Conservation (phyloP, 192 early-diverging fungal genomes). For the Backusella tarrabulga region DNA sequence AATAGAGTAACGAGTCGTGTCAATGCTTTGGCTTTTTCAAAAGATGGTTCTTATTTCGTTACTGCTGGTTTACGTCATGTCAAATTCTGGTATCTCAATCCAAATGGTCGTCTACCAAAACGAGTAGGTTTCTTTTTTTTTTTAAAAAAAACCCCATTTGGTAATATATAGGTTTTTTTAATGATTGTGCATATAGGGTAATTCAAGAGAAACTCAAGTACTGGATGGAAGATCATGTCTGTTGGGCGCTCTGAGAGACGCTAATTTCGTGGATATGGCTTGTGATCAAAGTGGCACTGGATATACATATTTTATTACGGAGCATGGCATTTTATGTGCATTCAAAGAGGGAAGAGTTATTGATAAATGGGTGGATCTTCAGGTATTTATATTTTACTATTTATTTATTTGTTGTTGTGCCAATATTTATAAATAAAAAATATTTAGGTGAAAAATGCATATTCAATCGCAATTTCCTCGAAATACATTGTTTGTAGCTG, state of each 20-base stretch:
- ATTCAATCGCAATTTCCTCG: constrained; percentile 57
- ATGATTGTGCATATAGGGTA: neutral
- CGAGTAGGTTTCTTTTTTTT: constrained; percentile 7
- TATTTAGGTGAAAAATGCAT: constrained; percentile 55
- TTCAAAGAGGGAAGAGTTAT: constrained; percentile 62
- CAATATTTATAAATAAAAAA: neutral
- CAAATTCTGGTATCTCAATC: constrained; percentile 78
- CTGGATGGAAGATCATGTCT: constrained; percentile 69
- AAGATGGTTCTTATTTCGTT: constrained; percentile 66
- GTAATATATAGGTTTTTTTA: no score
- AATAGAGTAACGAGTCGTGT: constrained; percentile 65
- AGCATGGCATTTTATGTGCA: constrained; percentile 62
- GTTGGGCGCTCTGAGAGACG: constrained; percentile 64
- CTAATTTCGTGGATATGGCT: constrained; percentile 69
- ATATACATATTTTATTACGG: constrained; percentile 64
- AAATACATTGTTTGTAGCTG: constrained; percentile 69
- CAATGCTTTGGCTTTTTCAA: constrained; percentile 61
- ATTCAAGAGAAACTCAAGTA: constrained; percentile 42
- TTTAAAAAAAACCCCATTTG: no score
- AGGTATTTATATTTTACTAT: constrained; percentile 39
- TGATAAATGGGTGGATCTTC: constrained; percentile 82
- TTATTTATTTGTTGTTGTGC: neutral
- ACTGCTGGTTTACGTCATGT: constrained; percentile 77
- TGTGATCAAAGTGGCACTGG: constrained; percentile 41
- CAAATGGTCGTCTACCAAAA: constrained; percentile 34